Base-by-base conservation (phyloP, 176 grass and related monocot genomes). In the Olyra latifolia region DNA sequence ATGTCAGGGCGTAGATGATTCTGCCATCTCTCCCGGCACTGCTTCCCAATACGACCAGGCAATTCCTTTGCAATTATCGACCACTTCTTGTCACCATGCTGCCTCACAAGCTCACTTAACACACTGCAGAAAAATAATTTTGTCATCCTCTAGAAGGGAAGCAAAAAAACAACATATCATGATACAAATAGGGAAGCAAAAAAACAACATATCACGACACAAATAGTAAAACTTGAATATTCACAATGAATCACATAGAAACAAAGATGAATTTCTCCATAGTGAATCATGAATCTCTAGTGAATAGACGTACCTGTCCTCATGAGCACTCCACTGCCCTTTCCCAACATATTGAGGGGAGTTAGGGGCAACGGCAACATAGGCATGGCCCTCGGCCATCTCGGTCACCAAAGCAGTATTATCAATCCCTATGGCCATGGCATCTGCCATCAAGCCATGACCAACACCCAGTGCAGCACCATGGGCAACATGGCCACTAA, bases 1-100 rank as follows among this genome's bases (percentile, higher is more conserved):
- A 68, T 76, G 23, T 68, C 23, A 52, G 81, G 71, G 16, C 44
- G 71, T n/a, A 84, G 43, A 76, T 84, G 71, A 40, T 84, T 84
- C 55, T 76, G 22, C 81, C 81, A 76, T 67, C 81, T 76, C 28
- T 84, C 81, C 25, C 81, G 24, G 47, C 71, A 84, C 43, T 84
- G 81, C 71, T 76, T 84, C 20, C 81, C 59, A 29, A 76, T 67
- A 46, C 71, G 28, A 11, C 69, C 81, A 3, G 44, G 55, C 38
- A 76, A 35, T 3, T 30, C 14, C 20, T 67, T 41, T 23, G 71
- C 81, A 64, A 84, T 76, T 9, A 30, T 7, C 4, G 71, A 67
- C 81, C 81, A 76, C 64, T 76, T 76, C 44, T 19, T 61, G 10
- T 22, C n/a, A 19, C 81, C 81, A 16, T 44, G 27, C 17, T 67